Evolutionary conservation across 2,329 filamentous ascomycete species (phyloP).

Genomic region (Fusarium musae): DNA sequence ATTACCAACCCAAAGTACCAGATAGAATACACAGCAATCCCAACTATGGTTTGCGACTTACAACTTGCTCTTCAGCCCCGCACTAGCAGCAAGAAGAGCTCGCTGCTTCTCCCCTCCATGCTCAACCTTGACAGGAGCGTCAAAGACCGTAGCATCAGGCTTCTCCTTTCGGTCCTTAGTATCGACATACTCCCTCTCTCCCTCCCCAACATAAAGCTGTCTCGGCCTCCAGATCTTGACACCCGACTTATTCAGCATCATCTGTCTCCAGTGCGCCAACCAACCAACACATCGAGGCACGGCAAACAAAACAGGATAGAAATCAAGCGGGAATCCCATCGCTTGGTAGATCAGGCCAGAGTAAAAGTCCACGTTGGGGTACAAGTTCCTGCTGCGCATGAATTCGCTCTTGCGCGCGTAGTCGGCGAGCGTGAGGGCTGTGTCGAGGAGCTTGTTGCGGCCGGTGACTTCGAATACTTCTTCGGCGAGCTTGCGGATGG

Average conservation of each 20-base stretch:
- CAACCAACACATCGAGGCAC: constrained; percentile 63
- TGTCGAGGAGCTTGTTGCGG: constrained; percentile 62
- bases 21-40: neutral
- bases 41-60: accelerated
- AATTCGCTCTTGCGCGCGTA: constrained; percentile 59
- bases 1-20: accelerated
- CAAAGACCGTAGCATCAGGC: constrained; percentile 7
- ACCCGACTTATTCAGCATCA: constrained; percentile 57
- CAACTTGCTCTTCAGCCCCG: constrained; percentile 3
- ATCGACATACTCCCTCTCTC: constrained; percentile 57
- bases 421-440: constrained; percentile 58
- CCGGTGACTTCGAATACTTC: constrained; percentile 62
- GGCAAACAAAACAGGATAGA: constrained; percentile 63
- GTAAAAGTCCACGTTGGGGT: constrained; percentile 65
- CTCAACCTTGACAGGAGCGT: constrained; percentile 20
- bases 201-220: constrained; percentile 60
- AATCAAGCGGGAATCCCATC: constrained; percentile 64
- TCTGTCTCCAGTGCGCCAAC: constrained; percentile 64
- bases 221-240: constrained; percentile 64
- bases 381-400: constrained; percentile 60
- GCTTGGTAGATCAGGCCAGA: constrained; percentile 63
- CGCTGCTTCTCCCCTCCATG: constrained; percentile 21
- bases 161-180: constrained; percentile 49
- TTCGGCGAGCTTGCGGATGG: constrained; percentile 61
- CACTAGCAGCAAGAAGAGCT: constrained; percentile 3